phyloP scores from a whole-genome alignment of 2,329 filamentous ascomycete genomes.

The Cercospora beticola region DNA sequence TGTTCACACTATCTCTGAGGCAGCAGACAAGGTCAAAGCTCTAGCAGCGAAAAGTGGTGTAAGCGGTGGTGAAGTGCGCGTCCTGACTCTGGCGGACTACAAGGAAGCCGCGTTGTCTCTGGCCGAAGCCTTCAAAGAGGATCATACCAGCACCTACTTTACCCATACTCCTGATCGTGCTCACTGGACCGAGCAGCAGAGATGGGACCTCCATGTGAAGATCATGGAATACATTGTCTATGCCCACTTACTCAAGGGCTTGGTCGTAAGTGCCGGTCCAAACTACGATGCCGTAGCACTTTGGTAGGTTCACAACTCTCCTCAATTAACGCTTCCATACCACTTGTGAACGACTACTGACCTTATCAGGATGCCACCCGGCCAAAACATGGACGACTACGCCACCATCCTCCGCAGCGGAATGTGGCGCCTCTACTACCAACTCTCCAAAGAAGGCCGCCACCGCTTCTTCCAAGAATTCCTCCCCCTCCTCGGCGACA shows the following conservation, averaged over 20 bases:
- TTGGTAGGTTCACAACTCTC: slow-evolving; percentile 57
- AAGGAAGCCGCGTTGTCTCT: slow-evolving; percentile 69
- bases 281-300: slow-evolving; percentile 76
- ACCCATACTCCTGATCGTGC: slow-evolving; percentile 68
- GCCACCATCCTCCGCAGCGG: slow-evolving; percentile 71
- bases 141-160: slow-evolving; percentile 73
- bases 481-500: slow-evolving; percentile 69
- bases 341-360: neutral
- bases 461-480: slow-evolving; percentile 76
- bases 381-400: slow-evolving; percentile 70
- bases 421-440: slow-evolving; percentile 74
- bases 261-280: slow-evolving; percentile 71
- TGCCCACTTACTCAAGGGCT: slow-evolving; percentile 70
- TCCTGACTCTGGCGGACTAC: slow-evolving; percentile 65
- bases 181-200: slow-evolving; percentile 62
- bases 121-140: slow-evolving; percentile 73
- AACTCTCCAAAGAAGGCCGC: slow-evolving; percentile 69
- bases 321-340: no score
- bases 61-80: slow-evolving; percentile 58
- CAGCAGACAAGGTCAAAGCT: slow-evolving; percentile 18
- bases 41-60: slow-evolving; percentile 5
- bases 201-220: slow-evolving; percentile 73
- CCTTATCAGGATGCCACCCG: slow-evolving; percentile 67
- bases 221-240: slow-evolving; percentile 77
- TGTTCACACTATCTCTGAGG: slow-evolving; percentile 14